Evolutionary conservation across 768 basidiomycete genomes (phyloP).

Genomic region (Cystobasidium tubakii): DNA sequence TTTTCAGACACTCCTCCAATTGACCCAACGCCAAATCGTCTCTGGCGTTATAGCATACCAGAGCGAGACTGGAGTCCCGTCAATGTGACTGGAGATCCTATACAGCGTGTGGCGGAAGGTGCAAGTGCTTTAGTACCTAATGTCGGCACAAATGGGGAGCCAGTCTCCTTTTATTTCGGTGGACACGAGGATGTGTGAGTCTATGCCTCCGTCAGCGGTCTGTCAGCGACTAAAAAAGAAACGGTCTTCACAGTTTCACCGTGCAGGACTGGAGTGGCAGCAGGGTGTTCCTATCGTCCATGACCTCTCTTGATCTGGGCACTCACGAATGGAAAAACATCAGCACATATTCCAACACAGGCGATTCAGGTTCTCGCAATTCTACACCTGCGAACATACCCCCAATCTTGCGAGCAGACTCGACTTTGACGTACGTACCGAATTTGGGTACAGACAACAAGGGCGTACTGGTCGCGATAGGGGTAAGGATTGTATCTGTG

Average conservation of each 20-base stretch:
- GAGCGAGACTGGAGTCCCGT: constrained; percentile 2
- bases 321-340: neutral
- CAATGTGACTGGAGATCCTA: neutral
- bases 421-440: constrained; percentile 19
- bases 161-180: neutral
- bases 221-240: too few species aligned
- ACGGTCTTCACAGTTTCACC: neutral
- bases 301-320: constrained; percentile 17
- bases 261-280: neutral
- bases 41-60: constrained; percentile 13
- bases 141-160: constrained; percentile 12
- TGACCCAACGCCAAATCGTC: neutral
- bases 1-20: constrained; percentile 20
- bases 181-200: constrained; percentile 18
- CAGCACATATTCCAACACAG: neutral
- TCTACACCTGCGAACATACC: neutral
- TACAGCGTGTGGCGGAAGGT: constrained; percentile 10
- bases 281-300: constrained; percentile 13
- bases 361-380: constrained; percentile 23
- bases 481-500: neutral
- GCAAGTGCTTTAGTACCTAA: constrained; percentile 10
- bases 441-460: constrained; percentile 30
- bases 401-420: constrained; percentile 12
- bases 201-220: too few species aligned
- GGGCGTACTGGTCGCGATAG: constrained; percentile 23